A percentile compares a stretch with the other conserved stretches of the same genome.
Conservation (phyloP, 148 eudicot genomes). For the Beta vulgaris region DNA sequence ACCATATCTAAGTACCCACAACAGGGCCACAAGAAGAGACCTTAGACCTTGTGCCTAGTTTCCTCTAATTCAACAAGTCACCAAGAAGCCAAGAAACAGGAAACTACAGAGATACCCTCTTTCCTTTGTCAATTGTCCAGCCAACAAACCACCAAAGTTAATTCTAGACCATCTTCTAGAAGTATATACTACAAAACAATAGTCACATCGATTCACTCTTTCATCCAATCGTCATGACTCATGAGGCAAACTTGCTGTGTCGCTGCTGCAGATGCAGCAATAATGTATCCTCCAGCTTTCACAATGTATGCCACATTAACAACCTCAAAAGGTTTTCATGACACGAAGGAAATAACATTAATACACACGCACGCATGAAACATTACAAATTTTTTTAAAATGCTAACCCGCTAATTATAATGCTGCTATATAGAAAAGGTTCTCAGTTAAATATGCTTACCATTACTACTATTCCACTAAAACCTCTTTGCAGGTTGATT, state of each 20-base stretch:
- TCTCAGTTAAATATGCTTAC: constrained; percentile 20
- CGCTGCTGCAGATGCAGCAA: neutral
- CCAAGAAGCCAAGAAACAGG: neutral
- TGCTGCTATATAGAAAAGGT: neutral
- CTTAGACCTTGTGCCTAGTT: neutral
- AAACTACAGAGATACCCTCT: neutral
- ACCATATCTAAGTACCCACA: neutral
- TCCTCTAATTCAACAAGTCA: neutral
- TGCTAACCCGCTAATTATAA: neutral
- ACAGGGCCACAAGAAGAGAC: neutral
- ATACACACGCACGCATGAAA: no score
- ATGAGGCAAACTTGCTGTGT: neutral
- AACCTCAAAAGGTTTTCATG: neutral
- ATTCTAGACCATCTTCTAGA: neutral
- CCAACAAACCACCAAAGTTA: neutral
- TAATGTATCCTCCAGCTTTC: neutral
- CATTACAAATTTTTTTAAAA: neutral
- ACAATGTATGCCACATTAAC: neutral
- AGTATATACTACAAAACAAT: neutral
- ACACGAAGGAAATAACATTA: neutral
- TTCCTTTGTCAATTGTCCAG: neutral
- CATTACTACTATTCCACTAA: constrained; percentile 22
- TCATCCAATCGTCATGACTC: neutral
- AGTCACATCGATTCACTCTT: neutral
- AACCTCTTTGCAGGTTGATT: constrained; percentile 77